These are phyloP conservation scores for Boletus rubroflammeus DNA, from an alignment of 768 basidiomycete species.

Conservation along the genomic window DNA sequence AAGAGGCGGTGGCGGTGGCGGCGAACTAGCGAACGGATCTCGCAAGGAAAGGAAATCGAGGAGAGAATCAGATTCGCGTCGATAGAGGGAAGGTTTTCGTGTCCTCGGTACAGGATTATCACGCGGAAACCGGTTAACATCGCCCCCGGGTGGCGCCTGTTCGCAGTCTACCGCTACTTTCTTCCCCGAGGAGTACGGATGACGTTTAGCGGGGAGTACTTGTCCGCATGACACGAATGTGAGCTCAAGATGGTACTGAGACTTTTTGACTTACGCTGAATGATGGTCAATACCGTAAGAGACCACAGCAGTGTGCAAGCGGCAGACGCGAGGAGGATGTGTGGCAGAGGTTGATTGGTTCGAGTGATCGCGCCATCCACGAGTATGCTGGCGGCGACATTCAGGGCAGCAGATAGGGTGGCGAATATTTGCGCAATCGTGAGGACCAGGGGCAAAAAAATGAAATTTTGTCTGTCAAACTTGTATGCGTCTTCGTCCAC, in stretches of 20 bases:
- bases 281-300: slow-evolving; percentile 10
- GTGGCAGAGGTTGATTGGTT: background rate
- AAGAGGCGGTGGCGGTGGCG: slow-evolving; percentile 31
- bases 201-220: slow-evolving; percentile 21
- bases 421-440: slow-evolving; percentile 22
- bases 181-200: slow-evolving; percentile 9
- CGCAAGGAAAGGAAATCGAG: slow-evolving; percentile 34
- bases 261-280: slow-evolving; percentile 23
- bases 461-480: background rate
- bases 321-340: slow-evolving; percentile 20
- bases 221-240: background rate
- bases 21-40: slow-evolving; percentile 33
- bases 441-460: slow-evolving; percentile 12
- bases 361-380: background rate
- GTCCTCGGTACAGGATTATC: slow-evolving; percentile 2
- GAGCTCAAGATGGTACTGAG: background rate
- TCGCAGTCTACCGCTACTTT: background rate
- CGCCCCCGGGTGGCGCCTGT: background rate
- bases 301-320: slow-evolving; percentile 26
- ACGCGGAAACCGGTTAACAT: background rate
- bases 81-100: slow-evolving; percentile 20
- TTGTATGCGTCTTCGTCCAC: background rate
- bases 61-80: slow-evolving; percentile 24
- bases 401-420: slow-evolving; percentile 22
- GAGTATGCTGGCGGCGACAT: slow-evolving; percentile 14